Conservation (phyloP, 2,329 filamentous ascomycete species). For the Cercospora citrullina region DNA sequence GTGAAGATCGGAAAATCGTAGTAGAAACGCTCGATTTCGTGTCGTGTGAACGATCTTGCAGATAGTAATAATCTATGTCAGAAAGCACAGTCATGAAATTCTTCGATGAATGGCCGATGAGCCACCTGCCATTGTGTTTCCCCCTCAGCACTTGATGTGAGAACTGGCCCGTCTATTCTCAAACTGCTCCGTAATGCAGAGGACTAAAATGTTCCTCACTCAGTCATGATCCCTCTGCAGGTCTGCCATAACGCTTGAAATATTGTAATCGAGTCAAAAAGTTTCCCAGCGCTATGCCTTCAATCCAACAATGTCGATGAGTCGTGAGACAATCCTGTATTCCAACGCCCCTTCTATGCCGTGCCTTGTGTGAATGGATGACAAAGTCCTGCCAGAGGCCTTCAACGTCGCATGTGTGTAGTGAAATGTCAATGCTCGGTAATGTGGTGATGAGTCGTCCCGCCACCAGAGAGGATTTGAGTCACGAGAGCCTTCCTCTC, state of each 20-base stretch:
- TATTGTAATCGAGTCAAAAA: neutral
- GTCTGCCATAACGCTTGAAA: neutral
- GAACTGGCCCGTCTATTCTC: slow-evolving; percentile 11
- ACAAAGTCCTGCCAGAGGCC: neutral
- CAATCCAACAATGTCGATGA: neutral
- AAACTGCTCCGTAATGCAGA: slow-evolving; percentile 5
- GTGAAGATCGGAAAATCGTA: neutral
- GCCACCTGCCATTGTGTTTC: slow-evolving; percentile 4
- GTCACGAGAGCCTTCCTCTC: slow-evolving; percentile 1
- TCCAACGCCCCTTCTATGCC: neutral
- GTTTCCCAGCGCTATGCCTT: slow-evolving; percentile 5
- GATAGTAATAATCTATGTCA: neutral
- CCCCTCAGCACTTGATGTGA: slow-evolving; percentile 15
- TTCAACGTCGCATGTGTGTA: neutral
- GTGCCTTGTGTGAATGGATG: neutral
- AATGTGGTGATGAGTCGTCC: neutral
- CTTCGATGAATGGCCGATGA: neutral
- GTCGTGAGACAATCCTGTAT: slow-evolving; percentile 12
- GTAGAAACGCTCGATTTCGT: neutral
- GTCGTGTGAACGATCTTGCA: slow-evolving; percentile 1
- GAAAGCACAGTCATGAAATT: neutral
- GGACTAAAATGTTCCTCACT: slow-evolving; percentile 2
- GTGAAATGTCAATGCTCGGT: neutral
- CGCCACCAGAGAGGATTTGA: neutral
- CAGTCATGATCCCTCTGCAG: slow-evolving; percentile 12